Evolutionary conservation across 495 filamentous ascomycete genomes (phyloP).

Genomic region (Annulohypoxylon maeteangense): DNA sequence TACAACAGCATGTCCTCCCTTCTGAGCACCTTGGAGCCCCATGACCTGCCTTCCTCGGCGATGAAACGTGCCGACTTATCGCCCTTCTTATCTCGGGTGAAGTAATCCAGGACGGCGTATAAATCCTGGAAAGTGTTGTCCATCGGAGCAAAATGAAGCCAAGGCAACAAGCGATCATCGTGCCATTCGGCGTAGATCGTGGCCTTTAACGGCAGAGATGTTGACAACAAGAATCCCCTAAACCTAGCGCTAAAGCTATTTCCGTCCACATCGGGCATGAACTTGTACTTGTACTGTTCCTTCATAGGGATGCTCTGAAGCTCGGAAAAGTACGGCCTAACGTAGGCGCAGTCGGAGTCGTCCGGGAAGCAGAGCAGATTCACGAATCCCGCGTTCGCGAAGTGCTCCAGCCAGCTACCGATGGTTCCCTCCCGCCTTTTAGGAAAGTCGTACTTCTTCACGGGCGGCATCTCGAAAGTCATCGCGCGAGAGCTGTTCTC

Average conservation of each 20-base stretch:
- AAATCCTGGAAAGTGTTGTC: constrained; percentile 76
- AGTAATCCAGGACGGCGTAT: constrained; percentile 76
- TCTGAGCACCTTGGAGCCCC: constrained; percentile 73
- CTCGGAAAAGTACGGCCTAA: constrained; percentile 50
- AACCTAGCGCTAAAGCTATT: constrained; percentile 72
- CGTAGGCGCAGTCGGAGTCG: constrained; percentile 54
- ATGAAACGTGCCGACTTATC: constrained; percentile 57
- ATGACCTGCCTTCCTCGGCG: constrained; percentile 69
- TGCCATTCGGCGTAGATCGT: constrained; percentile 75
- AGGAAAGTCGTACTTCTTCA: constrained; percentile 48
- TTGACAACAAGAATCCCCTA: constrained; percentile 68
- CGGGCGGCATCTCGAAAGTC: constrained; percentile 54
- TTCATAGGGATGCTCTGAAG: constrained; percentile 52
- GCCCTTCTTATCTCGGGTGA: constrained; percentile 60
- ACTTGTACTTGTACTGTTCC: constrained; percentile 69
- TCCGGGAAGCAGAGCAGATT: constrained; percentile 49
- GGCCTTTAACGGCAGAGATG: constrained; percentile 68
- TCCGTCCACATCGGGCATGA: constrained; percentile 70
- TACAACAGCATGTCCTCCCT: constrained; percentile 80
- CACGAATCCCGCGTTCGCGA: constrained; percentile 55
- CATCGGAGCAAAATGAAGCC: constrained; percentile 76
- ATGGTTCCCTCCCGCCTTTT: constrained; percentile 44
- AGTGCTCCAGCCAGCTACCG: constrained; percentile 52
- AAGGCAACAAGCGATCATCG: constrained; percentile 68
- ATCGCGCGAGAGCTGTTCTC: constrained; percentile 42